Percentiles rank a stretch among this genome's conserved stretches.
phyloP scores from a whole-genome alignment of 192 early-diverging fungal species.

The Funneliformis geosporum region DNA sequence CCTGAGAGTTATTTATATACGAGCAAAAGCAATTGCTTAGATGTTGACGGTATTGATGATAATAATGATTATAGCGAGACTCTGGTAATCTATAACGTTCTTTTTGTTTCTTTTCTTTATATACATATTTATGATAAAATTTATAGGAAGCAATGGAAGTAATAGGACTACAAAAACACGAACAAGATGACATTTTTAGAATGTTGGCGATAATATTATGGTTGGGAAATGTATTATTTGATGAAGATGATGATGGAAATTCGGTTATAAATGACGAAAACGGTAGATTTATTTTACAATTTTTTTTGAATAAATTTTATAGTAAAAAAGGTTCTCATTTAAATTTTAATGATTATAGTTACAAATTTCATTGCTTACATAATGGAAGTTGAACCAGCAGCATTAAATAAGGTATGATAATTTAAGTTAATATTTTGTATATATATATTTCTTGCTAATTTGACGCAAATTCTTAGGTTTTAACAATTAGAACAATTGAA shows the following conservation, averaged over 20 bases:
- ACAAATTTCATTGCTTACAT: constrained; percentile 73
- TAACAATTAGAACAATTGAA: constrained; percentile 72
- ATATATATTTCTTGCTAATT: not conserved
- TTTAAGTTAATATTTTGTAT: not conserved
- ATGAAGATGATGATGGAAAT: constrained; percentile 77
- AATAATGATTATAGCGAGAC: constrained; percentile 84
- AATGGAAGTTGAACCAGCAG: constrained; percentile 62
- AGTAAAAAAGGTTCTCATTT: not conserved
- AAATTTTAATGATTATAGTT: constrained; percentile 42
- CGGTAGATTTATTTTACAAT: constrained; percentile 38
- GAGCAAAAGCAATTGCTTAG: constrained; percentile 68
- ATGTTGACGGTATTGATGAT: constrained; percentile 94
- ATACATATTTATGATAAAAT: not conserved
- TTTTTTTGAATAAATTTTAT: not conserved
- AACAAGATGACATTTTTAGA: constrained; percentile 86
- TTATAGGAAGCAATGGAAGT: constrained; percentile 83
- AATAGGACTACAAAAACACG: constrained; percentile 78
- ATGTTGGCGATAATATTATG: constrained; percentile 95
- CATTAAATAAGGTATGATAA: constrained; percentile 52
- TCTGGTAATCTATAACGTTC: constrained; percentile 47
- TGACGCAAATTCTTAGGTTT: constrained; percentile 34
- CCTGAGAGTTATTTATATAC: constrained; percentile 81
- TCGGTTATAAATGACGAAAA: constrained; percentile 56
- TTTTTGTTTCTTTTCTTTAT: not conserved
- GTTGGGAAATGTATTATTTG: constrained; percentile 92